Conservation (phyloP, 495 filamentous ascomycete species). For the Neurospora sp. region DNA sequence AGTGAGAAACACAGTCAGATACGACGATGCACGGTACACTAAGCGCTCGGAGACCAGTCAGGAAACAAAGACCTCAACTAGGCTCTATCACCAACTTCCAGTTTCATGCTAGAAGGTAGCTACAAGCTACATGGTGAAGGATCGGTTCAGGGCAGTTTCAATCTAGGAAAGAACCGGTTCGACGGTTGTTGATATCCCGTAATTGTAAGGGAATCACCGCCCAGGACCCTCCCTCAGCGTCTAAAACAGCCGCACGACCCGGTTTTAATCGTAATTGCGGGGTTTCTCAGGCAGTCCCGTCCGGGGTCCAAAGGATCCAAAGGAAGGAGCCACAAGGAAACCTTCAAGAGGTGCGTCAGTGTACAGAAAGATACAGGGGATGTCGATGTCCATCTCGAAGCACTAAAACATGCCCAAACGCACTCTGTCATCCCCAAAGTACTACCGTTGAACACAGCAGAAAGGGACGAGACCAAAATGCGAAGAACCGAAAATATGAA, state of each 20-base stretch:
- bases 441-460: background rate
- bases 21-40: background rate
- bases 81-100: background rate
- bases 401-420: background rate
- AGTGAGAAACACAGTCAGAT: background rate
- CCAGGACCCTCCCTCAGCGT: background rate
- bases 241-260: background rate
- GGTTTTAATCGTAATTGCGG: background rate
- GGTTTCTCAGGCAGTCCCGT: background rate
- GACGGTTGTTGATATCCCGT: background rate
- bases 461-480: background rate
- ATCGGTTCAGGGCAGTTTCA: background rate
- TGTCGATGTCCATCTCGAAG: background rate
- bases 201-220: background rate
- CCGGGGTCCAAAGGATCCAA: background rate
- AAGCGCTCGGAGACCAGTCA: background rate
- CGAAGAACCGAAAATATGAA: background rate
- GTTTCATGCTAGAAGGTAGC: background rate
- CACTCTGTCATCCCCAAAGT: background rate
- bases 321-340: background rate
- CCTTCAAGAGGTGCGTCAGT: background rate
- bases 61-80: background rate
- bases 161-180: background rate
- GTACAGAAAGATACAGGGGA: background rate
- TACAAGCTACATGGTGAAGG: background rate